Evolutionary conservation across 352 stramenopile genomes (phyloP), one percentile per base, ranked within the genome.

Genomic region (Phytophthora sp.): DNA sequence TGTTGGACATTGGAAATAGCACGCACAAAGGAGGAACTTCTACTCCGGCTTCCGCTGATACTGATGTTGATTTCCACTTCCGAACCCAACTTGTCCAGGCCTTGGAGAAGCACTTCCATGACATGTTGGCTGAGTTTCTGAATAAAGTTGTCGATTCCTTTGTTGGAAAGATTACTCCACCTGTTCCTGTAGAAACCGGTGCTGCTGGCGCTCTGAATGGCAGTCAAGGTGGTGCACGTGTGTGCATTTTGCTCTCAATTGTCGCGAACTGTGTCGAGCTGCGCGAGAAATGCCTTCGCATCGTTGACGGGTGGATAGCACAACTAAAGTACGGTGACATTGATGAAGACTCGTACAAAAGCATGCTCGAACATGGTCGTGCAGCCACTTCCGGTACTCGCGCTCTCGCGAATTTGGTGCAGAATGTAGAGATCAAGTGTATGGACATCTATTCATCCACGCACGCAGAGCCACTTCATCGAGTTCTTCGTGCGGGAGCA

Each of bases 231-330:
- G 80, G 72, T 2, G 74, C 73, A 18, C 68, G 68, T 13, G 79
- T 85, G 0, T 89, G 76, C 27, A 78, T 89, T 23, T 61, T 91
- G 37, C 85, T 92, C 21, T 74, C 77, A 15, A 76, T 92, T 45
- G 79, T 91, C 9, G 79, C 82, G 31, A 91, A 89, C 48, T 91
- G 84, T 54, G 77, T 91, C 24, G 73, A 91, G 46, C 46, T 92
- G n/a, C 77, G 84, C 3, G 78, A 88, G 24, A 79, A 77, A 27
- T 79, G 74, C 37, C 49, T 91, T 7, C 43, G 56, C 9, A 75
- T 54, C 5, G 69, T 89, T 15, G 74, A 77, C 26, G 59, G 56
- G 21, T 92, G 83, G 80, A 32, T 92, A 20, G 21, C 55, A 2
- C 66, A 78, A 46, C 49, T 92, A 1, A 67, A 76, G 3, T 54